Evolutionary conservation across 176 grass and related monocot species (phyloP).

Genomic region (Leersia perrieri): DNA sequence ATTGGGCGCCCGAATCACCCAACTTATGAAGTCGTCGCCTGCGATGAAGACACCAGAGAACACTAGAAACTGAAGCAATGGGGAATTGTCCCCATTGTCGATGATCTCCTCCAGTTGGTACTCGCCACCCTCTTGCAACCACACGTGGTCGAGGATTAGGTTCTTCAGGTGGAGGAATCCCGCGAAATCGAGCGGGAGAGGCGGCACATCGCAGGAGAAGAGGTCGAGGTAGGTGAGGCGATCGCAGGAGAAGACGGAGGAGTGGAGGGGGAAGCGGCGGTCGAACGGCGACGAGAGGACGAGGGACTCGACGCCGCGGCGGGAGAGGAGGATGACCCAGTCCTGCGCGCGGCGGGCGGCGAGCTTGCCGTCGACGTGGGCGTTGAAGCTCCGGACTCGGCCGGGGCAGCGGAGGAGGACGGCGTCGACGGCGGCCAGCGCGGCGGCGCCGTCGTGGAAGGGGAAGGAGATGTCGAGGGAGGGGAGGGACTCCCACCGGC

Average conservation of each 20-base stretch:
- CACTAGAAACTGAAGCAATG: not conserved
- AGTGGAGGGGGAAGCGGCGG: not conserved
- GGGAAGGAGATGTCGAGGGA: not conserved
- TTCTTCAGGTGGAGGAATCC: constrained; percentile 17
- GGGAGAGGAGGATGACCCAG: constrained; percentile 18
- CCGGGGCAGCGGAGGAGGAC: not conserved
- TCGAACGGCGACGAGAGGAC: not conserved
- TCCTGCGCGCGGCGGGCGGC: constrained; percentile 1
- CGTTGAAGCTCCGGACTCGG: constrained; percentile 3
- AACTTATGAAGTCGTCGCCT: not conserved
- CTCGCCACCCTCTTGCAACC: not conserved
- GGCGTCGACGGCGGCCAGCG: not conserved
- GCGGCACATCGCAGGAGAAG: constrained; percentile 6
- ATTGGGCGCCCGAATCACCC: constrained; percentile 24
- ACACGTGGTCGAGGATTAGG: not conserved
- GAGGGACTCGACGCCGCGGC: constrained; percentile 1
- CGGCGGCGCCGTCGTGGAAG: not conserved
- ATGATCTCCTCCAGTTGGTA: constrained; percentile 35
- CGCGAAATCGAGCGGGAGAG: not conserved
- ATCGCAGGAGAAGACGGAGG: constrained; percentile 6
- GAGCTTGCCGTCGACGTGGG: not conserved
- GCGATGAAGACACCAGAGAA: not conserved
- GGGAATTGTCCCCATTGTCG: not conserved
- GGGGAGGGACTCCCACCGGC: constrained; percentile 24
- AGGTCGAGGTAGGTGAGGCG: not conserved